A percentile compares a stretch with the other conserved stretches of the same genome.
These are phyloP conservation scores for Trichoderma endophyticum DNA, from an alignment of 2,329 filamentous ascomycete genomes.

Conservation along the genomic window DNA sequence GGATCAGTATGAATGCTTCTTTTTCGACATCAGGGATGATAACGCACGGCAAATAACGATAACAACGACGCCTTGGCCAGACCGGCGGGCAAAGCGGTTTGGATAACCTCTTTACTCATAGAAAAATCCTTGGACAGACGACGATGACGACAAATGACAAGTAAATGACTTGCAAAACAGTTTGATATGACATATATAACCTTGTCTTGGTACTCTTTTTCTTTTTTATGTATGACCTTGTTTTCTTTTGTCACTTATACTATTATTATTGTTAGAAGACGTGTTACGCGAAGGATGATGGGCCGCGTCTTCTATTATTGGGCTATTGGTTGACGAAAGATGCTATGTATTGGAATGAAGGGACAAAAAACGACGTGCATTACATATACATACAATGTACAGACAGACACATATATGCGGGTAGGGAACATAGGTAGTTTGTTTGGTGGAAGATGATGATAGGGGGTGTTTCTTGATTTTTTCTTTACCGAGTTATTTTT, in stretches of 20 bases:
- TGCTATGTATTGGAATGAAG: neutral
- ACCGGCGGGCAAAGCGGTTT: slow-evolving; percentile 9
- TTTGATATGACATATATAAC: slow-evolving; percentile 11
- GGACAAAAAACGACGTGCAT: neutral
- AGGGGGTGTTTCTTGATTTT: neutral
- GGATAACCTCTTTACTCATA: slow-evolving; percentile 1
- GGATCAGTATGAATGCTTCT: slow-evolving; percentile 13
- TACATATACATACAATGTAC: slow-evolving; percentile 3
- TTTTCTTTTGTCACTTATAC: slow-evolving; percentile 8
- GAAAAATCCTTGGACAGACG: slow-evolving; percentile 11
- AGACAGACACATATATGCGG: neutral
- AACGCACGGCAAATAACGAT: slow-evolving; percentile 16
- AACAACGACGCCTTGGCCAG: slow-evolving; percentile 8
- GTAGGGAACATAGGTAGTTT: neutral
- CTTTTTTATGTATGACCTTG: neutral
- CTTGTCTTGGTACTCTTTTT: slow-evolving; percentile 1
- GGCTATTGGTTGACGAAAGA: slow-evolving; percentile 10
- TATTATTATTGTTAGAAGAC: neutral
- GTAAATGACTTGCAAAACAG: slow-evolving; percentile 11
- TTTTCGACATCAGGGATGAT: slow-evolving; percentile 10
- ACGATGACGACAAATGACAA: slow-evolving; percentile 14
- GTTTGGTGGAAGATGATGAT: slow-evolving; percentile 6
- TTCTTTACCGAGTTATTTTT: slow-evolving; percentile 1
- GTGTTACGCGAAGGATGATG: slow-evolving; percentile 5
- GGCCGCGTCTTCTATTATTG: slow-evolving; percentile 1